Conservation (phyloP, 2,329 filamentous ascomycete species). For the Escovopsis weberi region DNA sequence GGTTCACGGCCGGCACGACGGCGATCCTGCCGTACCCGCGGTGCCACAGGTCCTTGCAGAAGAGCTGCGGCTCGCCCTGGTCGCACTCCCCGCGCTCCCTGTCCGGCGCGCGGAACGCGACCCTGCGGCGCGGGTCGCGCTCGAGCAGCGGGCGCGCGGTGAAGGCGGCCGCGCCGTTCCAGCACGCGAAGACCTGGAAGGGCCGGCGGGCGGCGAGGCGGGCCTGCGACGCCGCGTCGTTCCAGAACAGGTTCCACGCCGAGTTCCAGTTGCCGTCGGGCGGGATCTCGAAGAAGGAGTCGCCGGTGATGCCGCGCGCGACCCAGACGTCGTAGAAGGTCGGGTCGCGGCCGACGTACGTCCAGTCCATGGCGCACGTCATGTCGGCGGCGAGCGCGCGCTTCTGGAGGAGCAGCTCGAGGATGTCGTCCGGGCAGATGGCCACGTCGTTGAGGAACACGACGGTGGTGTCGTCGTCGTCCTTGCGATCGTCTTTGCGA, state of each 20-base stretch:
- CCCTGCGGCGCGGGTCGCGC: constrained; percentile 5
- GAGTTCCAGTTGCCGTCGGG: constrained; percentile 32
- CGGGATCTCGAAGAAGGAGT: constrained; percentile 40
- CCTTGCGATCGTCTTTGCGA: constrained; percentile 1
- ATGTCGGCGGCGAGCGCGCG: constrained; percentile 33
- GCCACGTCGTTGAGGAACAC: constrained; percentile 42
- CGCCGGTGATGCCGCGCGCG: constrained; percentile 34
- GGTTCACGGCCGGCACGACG: constrained; percentile 38
- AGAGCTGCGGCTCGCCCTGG: constrained; percentile 39
- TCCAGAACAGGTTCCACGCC: constrained; percentile 39
- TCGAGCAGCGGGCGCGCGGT: constrained; percentile 31
- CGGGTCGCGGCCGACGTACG: constrained; percentile 25
- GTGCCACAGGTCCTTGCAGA: constrained; percentile 43
- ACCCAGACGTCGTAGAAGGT: constrained; percentile 46
- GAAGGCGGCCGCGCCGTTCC: constrained; percentile 41
- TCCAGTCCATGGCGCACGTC: constrained; percentile 47
- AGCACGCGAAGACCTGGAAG: constrained; percentile 46
- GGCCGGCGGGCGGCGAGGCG: constrained; percentile 24
- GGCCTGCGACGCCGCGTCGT: constrained; percentile 21
- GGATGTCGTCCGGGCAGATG: constrained; percentile 37
- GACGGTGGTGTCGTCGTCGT: constrained; percentile 25
- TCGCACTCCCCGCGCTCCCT: constrained; percentile 28
- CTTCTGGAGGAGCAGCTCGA: constrained; percentile 40
- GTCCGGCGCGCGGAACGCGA: constrained; percentile 18
- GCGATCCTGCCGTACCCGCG: constrained; percentile 36